phyloP scores from a whole-genome alignment of 331 rosid species.

The Rosa hybrid region DNA sequence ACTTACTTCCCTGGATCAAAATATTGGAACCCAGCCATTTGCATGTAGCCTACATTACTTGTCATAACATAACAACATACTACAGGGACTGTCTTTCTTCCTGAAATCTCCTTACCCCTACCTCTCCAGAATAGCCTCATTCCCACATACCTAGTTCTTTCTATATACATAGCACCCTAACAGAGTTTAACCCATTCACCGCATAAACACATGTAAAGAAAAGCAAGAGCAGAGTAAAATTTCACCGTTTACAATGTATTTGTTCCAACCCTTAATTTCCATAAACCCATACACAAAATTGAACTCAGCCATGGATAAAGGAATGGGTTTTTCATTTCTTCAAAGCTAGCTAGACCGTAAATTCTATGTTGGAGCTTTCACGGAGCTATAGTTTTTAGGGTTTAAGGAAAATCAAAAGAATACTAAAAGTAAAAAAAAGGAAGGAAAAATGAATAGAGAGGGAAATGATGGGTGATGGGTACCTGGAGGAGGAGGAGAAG shows the following conservation, averaged over 20 bases:
- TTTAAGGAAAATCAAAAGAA: not conserved
- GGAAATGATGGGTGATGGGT: not conserved
- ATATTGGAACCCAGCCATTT: too few relatives aligned
- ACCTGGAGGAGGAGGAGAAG: conserved; percentile 5
- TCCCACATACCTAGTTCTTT: not conserved
- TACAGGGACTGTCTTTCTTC: not conserved
- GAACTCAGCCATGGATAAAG: too few relatives aligned
- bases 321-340: not conserved
- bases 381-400: not conserved
- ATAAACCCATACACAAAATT: not conserved
- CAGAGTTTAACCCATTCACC: not conserved
- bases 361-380: not conserved
- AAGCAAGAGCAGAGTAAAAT: not conserved
- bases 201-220: not conserved
- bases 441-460: not conserved
- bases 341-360: not conserved
- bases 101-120: not conserved
- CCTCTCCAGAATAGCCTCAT: not conserved
- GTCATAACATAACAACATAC: not conserved
- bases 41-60: not conserved
- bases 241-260: too few relatives aligned
- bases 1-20: not conserved
- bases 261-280: not conserved
- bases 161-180: not conserved
- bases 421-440: not conserved